phyloP scores from a whole-genome alignment of 75 land plant species.

The Isoetes taiwanensis region DNA sequence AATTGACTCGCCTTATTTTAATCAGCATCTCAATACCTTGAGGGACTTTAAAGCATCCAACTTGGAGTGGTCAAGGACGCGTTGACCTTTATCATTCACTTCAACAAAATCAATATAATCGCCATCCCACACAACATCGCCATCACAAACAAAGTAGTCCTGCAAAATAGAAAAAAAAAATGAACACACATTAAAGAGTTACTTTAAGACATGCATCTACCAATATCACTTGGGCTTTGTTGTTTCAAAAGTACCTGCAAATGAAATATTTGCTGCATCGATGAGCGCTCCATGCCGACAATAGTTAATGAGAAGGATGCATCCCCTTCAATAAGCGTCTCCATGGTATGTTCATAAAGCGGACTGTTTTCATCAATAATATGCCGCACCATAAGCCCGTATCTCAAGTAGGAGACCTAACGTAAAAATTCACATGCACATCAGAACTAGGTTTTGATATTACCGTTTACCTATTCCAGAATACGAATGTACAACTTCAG shows the following conservation, averaged over 20 bases:
- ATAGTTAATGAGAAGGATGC: conserved; percentile 10
- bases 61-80: conserved; percentile 37
- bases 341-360: conserved; percentile 2
- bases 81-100: conserved; percentile 22
- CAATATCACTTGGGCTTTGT: background rate
- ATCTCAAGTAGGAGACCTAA: conserved; percentile 13
- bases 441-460: too few species aligned
- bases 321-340: conserved; percentile 7
- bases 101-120: conserved; percentile 37
- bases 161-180: background rate
- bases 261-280: conserved; percentile 18
- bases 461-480: too few species aligned
- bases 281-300: conserved; percentile 10
- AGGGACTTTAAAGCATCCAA: conserved; percentile 27
- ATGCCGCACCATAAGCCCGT: conserved; percentile 15
- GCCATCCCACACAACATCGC: conserved; percentile 20
- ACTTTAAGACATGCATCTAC: background rate
- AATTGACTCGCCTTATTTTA: too few species aligned
- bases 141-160: conserved; percentile 12
- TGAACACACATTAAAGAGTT: background rate
- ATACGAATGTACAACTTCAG: too few species aligned
- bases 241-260: background rate
- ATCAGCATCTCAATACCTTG: too few species aligned
- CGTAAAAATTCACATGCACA: too few species aligned
- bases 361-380: conserved; percentile 14